A percentile compares a stretch with the other conserved stretches of the same genome.
Conservation (phyloP, 148 eudicot genomes). For the Rhododendron mucronatum region DNA sequence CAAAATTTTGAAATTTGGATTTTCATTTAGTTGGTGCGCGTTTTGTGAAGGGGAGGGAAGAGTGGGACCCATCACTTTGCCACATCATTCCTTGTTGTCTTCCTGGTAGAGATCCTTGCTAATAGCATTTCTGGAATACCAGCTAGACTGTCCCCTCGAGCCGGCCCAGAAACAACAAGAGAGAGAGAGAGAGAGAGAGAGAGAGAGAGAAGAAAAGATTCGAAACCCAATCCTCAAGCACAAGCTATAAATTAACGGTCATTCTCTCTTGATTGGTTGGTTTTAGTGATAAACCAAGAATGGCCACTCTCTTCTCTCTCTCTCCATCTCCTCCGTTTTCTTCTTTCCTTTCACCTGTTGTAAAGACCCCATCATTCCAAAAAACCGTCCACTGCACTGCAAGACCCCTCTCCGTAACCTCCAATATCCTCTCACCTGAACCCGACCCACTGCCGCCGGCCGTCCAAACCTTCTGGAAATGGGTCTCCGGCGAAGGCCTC, state of each 20-base stretch:
- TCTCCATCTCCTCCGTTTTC: conserved; percentile 3
- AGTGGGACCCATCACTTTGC: too few relatives aligned
- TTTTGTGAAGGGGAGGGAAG: too few relatives aligned
- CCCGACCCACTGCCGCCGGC: conserved; percentile 26
- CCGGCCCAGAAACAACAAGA: too few relatives aligned
- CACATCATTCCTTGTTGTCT: too few relatives aligned
- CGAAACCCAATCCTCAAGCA: neutral
- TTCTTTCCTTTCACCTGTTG: conserved; percentile 5
- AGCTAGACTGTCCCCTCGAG: too few relatives aligned
- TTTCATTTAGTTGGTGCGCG: too few relatives aligned
- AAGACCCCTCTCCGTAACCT: conserved; percentile 10
- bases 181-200: too few relatives aligned
- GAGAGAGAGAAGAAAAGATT: too few relatives aligned
- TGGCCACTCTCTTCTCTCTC: conserved; percentile 20
- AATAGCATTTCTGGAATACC: too few relatives aligned
- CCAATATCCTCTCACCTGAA: conserved; percentile 27
- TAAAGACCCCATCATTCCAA: conserved; percentile 10
- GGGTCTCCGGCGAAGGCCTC: conserved; percentile 67
- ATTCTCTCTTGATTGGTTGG: neutral
- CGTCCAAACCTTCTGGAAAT: conserved; percentile 75
- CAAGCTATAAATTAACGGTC: neutral
- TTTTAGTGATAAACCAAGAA: neutral
- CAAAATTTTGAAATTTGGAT: too few relatives aligned
- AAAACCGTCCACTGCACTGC: conserved; percentile 10
- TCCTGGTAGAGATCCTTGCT: too few relatives aligned